Percentiles rank a stretch among this genome's conserved stretches.
Conservation (phyloP, 2,329 filamentous ascomycete genomes). For the Septoria petroselini region DNA sequence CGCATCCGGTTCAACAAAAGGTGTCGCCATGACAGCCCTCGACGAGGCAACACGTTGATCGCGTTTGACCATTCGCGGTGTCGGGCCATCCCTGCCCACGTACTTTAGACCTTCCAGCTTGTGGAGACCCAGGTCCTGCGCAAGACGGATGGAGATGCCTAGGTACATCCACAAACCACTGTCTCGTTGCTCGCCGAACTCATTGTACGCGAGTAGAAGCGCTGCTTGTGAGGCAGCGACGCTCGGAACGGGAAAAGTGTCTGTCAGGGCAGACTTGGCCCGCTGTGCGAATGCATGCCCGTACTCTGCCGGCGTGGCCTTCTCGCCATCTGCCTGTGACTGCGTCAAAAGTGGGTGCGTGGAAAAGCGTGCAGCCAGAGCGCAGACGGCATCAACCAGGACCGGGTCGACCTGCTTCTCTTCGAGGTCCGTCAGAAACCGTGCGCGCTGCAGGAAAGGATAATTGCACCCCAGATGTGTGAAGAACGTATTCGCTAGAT, state of each 20-base stretch:
- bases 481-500: constrained; percentile 79
- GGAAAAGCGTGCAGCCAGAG: constrained; percentile 77
- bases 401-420: constrained; percentile 82
- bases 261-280: constrained; percentile 77
- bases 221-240: constrained; percentile 82
- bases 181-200: constrained; percentile 83
- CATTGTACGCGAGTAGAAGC: constrained; percentile 79
- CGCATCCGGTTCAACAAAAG: constrained; percentile 35
- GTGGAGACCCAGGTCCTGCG: constrained; percentile 74
- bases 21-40: background rate
- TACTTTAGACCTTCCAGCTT: constrained; percentile 71
- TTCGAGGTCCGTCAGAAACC: constrained; percentile 70
- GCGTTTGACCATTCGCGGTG: constrained; percentile 54
- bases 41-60: constrained; percentile 11
- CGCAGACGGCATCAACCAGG: constrained; percentile 81
- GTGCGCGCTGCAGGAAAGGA: constrained; percentile 71
- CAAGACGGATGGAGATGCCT: constrained; percentile 80
- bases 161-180: constrained; percentile 93
- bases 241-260: constrained; percentile 77
- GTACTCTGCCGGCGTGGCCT: constrained; percentile 57
- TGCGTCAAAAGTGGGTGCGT: constrained; percentile 53
- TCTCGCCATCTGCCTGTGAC: constrained; percentile 43
- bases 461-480: constrained; percentile 79
- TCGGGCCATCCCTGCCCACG: constrained; percentile 54
- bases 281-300: constrained; percentile 76